These are phyloP conservation scores for Mycena metata DNA, from an alignment of 768 basidiomycete genomes.

Conservation along the genomic window DNA sequence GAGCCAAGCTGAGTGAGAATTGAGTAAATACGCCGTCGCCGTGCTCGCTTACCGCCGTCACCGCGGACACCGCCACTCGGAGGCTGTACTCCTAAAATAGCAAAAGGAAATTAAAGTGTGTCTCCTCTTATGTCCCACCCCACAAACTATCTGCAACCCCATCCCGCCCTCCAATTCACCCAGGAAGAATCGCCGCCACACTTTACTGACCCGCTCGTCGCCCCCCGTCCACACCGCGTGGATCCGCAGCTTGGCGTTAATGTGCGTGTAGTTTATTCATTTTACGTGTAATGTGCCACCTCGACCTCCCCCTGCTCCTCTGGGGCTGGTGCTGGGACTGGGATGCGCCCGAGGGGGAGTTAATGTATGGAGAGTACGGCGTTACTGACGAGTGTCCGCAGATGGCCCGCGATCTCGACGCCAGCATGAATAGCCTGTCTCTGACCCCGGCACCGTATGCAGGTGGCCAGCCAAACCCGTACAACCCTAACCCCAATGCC, in stretches of 20 bases:
- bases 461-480: conserved; percentile 23
- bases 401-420: conserved; percentile 76
- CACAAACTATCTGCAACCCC: no score
- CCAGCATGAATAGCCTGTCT: conserved; percentile 21
- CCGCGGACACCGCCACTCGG: no score
- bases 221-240: conserved; percentile 75
- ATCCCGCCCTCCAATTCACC: not conserved
- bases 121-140: no score
- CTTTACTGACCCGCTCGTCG: conserved; percentile 68
- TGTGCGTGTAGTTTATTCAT: conserved; percentile 52
- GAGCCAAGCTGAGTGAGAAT: no score
- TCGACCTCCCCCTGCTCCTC: conserved; percentile 35
- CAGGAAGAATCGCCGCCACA: conserved; percentile 58
- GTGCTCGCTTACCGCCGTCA: no score
- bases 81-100: no score
- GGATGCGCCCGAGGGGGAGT: conserved; percentile 24
- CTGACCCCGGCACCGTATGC: not conserved
- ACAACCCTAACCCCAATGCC: conserved; percentile 24
- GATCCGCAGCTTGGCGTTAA: conserved; percentile 73
- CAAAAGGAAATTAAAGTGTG: no score
- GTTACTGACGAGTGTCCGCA: conserved; percentile 42
- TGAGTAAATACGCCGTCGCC: no score
- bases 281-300: conserved; percentile 17
- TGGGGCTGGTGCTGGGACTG: conserved; percentile 40
- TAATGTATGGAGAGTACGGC: no score